Evolutionary conservation across 352 stramenopile species (phyloP).

Genomic region (Phytophthora palmivora): DNA sequence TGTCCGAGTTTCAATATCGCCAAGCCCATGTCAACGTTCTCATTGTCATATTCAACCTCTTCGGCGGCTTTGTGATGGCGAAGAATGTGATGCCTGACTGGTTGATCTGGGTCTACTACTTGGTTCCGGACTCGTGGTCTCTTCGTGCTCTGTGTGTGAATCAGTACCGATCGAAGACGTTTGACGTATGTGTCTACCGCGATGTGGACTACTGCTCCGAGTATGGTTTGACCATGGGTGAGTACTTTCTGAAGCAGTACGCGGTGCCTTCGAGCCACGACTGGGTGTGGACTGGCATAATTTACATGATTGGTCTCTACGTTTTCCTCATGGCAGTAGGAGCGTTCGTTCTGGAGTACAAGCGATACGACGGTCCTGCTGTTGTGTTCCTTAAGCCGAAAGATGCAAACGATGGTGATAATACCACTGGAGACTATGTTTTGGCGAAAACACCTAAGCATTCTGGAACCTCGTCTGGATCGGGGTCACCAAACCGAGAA

Average conservation of each 20-base stretch:
- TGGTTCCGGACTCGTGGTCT: conserved; percentile 60
- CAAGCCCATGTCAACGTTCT: conserved; percentile 50
- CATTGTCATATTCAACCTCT: conserved; percentile 48
- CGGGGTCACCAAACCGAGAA: no score
- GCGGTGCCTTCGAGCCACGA: conserved; percentile 25
- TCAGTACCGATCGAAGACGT: conserved; percentile 52
- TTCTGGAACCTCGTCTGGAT: no score
- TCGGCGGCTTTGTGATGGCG: conserved; percentile 62
- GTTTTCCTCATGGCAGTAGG: conserved; percentile 33
- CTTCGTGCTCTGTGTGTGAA: conserved; percentile 48
- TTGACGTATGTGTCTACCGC: conserved; percentile 39
- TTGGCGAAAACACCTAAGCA: conserved; percentile 21
- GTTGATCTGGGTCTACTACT: conserved; percentile 68
- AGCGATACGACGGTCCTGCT: conserved; percentile 37
- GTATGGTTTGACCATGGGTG: conserved; percentile 40
- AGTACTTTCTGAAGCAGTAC: conserved; percentile 47
- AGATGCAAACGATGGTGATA: neutral
- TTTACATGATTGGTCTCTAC: conserved; percentile 36
- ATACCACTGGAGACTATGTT: conserved; percentile 5
- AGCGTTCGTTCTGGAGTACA: conserved; percentile 42
- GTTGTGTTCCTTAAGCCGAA: conserved; percentile 18
- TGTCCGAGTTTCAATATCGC: conserved; percentile 44
- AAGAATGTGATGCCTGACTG: conserved; percentile 56
- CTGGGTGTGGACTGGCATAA: conserved; percentile 36
- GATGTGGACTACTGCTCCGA: conserved; percentile 40